Evolutionary conservation across 2,329 filamentous ascomycete species (phyloP), one percentile per base, ranked within the genome.

Genomic region (Cladosporium sphaerospermum): DNA sequence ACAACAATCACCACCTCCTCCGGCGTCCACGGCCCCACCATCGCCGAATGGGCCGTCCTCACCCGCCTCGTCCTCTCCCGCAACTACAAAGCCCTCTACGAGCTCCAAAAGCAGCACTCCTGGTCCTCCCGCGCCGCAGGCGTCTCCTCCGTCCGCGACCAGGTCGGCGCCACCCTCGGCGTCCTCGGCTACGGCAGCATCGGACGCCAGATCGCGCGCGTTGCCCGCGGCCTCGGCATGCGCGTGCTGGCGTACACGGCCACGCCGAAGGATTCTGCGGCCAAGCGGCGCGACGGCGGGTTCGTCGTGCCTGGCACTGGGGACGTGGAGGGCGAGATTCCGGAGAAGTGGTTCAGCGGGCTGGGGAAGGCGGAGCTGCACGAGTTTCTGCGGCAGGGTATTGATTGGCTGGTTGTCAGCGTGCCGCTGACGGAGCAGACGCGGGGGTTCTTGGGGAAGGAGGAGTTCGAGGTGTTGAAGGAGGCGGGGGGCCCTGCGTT

Each of bases 161-260:
- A 75, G 51, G 81, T 82, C 0, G 80, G 79, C 0, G 77, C 79
- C 61, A 70, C 76, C 23, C 70, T 86, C 1, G 83, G 81, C 0
- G 78, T 86, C 11, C 62, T 83, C 9, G 81, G 81, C 0, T 84
- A 84, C 59, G 81, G 81, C 5, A 80, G 77, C 61, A 84, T 84
- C 57, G 81, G 81, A 11, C 69, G 81, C 55, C 81, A 84, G 66
- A 78, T 69, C 2, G 68, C 64, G 10, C 52, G 66, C 11, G 63
- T 69, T 13, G 67, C 64, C 10, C 62, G 64, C 33, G 67, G 65
- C 9, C 59, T 70, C 77, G 88, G 87, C 14, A 84, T 88, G 78
- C 75, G 82, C 28, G 80, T 92, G 0, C 75, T 89, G 64, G 88
- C 87, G 1, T 90, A 86, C 71, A 92, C 87, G 0, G 82, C 86